Percentiles rank a stretch among this genome's conserved stretches.
phyloP scores from a whole-genome alignment of 2,329 filamentous ascomycete genomes.

The Chrysoporthe cubensis region DNA sequence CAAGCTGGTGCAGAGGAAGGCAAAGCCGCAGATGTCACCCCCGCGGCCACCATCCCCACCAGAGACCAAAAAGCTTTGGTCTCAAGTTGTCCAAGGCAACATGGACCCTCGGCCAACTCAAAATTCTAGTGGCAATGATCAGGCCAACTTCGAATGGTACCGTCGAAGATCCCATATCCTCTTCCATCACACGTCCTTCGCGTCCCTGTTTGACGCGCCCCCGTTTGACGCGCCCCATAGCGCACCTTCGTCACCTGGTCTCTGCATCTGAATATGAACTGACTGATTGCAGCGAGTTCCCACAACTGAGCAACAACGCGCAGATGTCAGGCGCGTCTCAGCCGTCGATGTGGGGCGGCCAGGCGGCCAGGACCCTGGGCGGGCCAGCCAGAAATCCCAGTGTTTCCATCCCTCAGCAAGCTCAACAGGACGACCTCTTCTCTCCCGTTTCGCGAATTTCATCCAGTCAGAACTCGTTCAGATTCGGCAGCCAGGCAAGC shows the following conservation, averaged over 20 bases:
- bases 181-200: neutral
- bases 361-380: conserved; percentile 52
- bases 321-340: conserved; percentile 54
- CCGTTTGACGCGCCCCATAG: neutral
- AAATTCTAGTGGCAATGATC: neutral
- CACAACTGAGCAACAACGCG: conserved; percentile 59
- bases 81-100: conserved; percentile 20
- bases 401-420: conserved; percentile 55
- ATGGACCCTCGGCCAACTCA: neutral
- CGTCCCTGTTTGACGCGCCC: no score
- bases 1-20: conserved; percentile 22
- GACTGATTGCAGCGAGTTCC: conserved; percentile 59
- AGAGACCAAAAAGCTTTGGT: conserved; percentile 17
- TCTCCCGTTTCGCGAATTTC: conserved; percentile 42
- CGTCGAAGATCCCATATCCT: conserved; percentile 14
- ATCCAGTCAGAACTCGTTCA: conserved; percentile 52
- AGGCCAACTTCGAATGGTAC: conserved; percentile 27
- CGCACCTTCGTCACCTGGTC: neutral
- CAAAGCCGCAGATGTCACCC: conserved; percentile 1
- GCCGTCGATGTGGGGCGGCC: conserved; percentile 59
- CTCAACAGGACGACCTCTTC: conserved; percentile 54
- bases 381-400: conserved; percentile 55
- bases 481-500: conserved; percentile 55
- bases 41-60: conserved; percentile 1
- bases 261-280: conserved; percentile 24